Conservation (phyloP, 352 stramenopile genomes). For the Phytophthora citrophthora region DNA sequence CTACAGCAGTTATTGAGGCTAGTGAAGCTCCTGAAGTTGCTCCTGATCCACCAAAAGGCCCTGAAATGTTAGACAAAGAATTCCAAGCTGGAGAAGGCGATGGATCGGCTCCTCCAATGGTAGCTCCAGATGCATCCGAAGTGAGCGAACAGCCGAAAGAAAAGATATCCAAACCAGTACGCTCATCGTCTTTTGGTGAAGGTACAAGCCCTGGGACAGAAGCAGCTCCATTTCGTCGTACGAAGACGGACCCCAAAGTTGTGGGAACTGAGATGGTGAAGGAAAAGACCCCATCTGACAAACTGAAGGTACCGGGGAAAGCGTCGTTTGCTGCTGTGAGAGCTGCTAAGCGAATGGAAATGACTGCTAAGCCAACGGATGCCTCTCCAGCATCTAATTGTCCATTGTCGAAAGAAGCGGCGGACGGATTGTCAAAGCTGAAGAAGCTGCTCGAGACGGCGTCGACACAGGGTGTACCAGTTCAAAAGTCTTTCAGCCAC, state of each 20-base stretch:
- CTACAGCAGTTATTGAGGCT: neutral
- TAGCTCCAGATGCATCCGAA: neutral
- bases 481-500: constrained; percentile 69
- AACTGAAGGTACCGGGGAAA: constrained; percentile 6
- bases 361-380: neutral
- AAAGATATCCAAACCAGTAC: constrained; percentile 7
- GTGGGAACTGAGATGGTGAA: neutral
- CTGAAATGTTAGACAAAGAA: neutral
- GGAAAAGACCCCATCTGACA: constrained; percentile 4
- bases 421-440: constrained; percentile 43
- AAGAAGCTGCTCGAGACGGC: constrained; percentile 55
- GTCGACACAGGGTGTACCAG: constrained; percentile 49
- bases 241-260: constrained; percentile 32
- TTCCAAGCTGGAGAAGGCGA: constrained; percentile 13
- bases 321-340: constrained; percentile 41
- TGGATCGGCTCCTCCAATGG: constrained; percentile 13
- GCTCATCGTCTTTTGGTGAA: constrained; percentile 35
- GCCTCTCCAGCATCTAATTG: neutral
- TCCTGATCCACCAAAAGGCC: neutral
- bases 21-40: no score
- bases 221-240: constrained; percentile 24
- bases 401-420: constrained; percentile 3
- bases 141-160: neutral
- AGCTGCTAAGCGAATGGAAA: constrained; percentile 29
- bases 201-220: constrained; percentile 2